Percentiles rank a stretch among this genome's conserved stretches.
phyloP scores from a whole-genome alignment of 2,329 filamentous ascomycete genomes.

The Coniochaeta sp. region DNA sequence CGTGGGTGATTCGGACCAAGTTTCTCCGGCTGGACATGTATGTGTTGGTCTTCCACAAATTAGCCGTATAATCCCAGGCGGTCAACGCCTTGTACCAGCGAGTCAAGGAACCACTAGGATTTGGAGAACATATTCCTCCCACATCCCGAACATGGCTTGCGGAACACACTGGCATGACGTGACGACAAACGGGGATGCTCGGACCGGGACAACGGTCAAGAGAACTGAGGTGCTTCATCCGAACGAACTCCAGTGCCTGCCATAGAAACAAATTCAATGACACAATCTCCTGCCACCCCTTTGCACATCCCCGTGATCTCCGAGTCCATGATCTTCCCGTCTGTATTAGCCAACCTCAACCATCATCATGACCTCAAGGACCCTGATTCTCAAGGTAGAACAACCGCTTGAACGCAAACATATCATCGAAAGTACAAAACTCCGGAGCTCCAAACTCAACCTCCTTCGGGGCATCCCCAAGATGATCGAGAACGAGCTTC shows the following conservation, averaged over 20 bases:
- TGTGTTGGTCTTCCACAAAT: background rate
- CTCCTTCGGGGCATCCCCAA: constrained; percentile 9
- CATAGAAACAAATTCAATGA: too few relatives aligned
- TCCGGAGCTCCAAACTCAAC: constrained; percentile 16
- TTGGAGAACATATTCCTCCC: background rate
- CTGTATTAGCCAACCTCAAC: too few relatives aligned
- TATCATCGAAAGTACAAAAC: constrained; percentile 18
- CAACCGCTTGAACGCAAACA: constrained; percentile 15
- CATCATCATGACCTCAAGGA: background rate
- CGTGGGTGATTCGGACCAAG: too few relatives aligned
- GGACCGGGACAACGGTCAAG: too few relatives aligned
- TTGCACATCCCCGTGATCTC: too few relatives aligned
- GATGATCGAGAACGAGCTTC: constrained; percentile 9
- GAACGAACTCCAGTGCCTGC: too few relatives aligned
- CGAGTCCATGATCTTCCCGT: too few relatives aligned
- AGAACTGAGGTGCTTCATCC: too few relatives aligned
- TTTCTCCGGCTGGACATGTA: background rate
- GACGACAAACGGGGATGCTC: too few relatives aligned
- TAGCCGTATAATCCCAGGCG: background rate
- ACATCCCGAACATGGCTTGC: background rate
- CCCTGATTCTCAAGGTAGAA: constrained; percentile 10
- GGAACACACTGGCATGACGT: background rate
- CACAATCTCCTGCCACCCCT: too few relatives aligned
- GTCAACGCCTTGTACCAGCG: too few relatives aligned
- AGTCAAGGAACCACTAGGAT: background rate